Evolutionary conservation across 352 stramenopile genomes (phyloP), one percentile per base, ranked within the genome.

Genomic region (Globisporangium apiculatum): DNA sequence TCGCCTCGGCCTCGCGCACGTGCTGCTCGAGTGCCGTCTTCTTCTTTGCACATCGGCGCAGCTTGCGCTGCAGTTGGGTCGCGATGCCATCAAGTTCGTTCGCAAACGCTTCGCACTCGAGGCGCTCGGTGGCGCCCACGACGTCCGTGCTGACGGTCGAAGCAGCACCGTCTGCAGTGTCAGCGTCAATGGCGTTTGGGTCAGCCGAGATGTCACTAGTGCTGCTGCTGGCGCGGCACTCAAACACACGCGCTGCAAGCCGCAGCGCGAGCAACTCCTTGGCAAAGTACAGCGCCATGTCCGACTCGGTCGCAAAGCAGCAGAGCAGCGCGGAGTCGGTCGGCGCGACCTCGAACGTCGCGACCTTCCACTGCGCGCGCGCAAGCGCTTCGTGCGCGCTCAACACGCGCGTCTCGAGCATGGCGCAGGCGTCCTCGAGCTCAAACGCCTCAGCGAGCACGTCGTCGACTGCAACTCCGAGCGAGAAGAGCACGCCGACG

Each of bases 21-120:
- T 70, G 59, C 0, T 81, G 62, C 50, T 78, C 64, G 0, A 72
- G 18, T 0, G 45, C 8, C 17, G 62, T 75, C 10, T 67, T 48
- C 51, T 87, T 86, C 58, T 90, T 90, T 18, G 75, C 75, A 10
- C 69, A 54, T 58, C 75, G 81, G 35, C 76, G 75, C 24, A 77
- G 57, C 57, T 87, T 86, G 7, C 79, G 67, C 49, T 86, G 75
- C 0, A 70, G 40, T 51, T 71, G 68, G 12, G 61, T 63, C 2
- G 69, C 50, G 9, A 79, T 14, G 1, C 53, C 37, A 2, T 62
- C 62, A 1, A 53, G 42, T 7, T 79, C 60, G 3, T 67, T 61
- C 3, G 61, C 43, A 18, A 77, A 45, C 7, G 17, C 2, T 9
- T 62, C 43, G 38, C 45, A 43, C 36, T 47, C 31, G 2, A 17